A percentile compares a stretch with the other conserved stretches of the same genome.
phyloP scores from a whole-genome alignment of 257 asterid species.

The Nicotiana otophora region DNA sequence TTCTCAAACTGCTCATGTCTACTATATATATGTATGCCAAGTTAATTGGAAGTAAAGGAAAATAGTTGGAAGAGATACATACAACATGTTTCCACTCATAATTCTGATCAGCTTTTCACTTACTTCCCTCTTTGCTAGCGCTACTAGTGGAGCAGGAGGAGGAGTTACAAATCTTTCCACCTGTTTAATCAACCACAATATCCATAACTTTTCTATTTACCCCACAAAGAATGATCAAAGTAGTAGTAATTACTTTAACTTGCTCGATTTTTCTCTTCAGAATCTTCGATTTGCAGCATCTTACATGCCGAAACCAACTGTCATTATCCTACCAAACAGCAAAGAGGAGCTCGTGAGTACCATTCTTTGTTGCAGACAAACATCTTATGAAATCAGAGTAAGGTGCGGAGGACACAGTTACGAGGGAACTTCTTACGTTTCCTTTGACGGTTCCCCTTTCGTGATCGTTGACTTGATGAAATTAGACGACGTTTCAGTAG shows the following conservation, averaged over 20 bases:
- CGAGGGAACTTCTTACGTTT: constrained; percentile 58
- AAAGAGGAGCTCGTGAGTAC: constrained; percentile 37
- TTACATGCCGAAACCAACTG: constrained; percentile 45
- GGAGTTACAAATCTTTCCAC: constrained; percentile 12
- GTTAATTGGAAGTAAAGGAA: background rate
- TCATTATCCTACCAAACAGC: constrained; percentile 52
- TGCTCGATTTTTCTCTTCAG: constrained; percentile 62
- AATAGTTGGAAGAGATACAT: background rate
- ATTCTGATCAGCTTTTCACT: background rate
- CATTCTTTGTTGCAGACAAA: constrained; percentile 38
- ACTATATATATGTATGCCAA: background rate
- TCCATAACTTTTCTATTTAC: constrained; percentile 41
- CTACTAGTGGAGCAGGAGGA: too few species aligned
- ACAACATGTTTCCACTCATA: background rate
- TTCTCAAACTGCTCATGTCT: background rate
- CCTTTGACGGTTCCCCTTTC: constrained; percentile 37
- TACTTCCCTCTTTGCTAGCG: too few species aligned
- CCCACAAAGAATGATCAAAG: constrained; percentile 10
- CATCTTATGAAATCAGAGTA: constrained; percentile 43
- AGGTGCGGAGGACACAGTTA: constrained; percentile 80
- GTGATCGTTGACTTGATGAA: constrained; percentile 61
- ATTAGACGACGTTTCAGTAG: constrained; percentile 35
- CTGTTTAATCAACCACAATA: constrained; percentile 38
- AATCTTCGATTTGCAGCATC: constrained; percentile 46
- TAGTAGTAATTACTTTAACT: constrained; percentile 20